phyloP scores from a whole-genome alignment of 805 yeast genomes.

The Teunomyces lycoperdinae region DNA sequence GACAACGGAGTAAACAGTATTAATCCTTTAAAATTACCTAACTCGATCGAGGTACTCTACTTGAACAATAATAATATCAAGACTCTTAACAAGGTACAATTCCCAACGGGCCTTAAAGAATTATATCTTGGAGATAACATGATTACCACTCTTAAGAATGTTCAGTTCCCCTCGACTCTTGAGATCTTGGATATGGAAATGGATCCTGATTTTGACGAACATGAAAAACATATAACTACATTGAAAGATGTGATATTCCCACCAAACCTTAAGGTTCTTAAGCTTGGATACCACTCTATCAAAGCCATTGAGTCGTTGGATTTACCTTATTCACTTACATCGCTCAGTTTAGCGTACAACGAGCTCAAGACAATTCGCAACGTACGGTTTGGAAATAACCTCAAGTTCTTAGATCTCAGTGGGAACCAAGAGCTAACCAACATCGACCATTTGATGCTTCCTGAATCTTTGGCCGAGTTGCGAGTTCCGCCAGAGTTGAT shows the following conservation, averaged over 20 bases:
- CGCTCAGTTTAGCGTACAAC: constrained; percentile 36
- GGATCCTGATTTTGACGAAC: constrained; percentile 41
- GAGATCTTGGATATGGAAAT: constrained; percentile 41
- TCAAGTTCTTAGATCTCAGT: constrained; percentile 35
- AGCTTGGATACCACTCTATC: constrained; percentile 39
- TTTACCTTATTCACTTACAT: constrained; percentile 32
- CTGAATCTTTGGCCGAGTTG: constrained; percentile 37
- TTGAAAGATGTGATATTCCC: constrained; percentile 43
- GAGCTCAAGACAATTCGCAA: constrained; percentile 36
- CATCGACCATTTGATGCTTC: constrained; percentile 36
- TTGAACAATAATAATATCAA: constrained; percentile 41
- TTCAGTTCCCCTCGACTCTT: constrained; percentile 35
- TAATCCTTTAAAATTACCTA: constrained; percentile 43
- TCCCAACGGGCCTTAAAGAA: constrained; percentile 34
- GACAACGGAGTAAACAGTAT: constrained; percentile 44
- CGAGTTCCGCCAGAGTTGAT: constrained; percentile 33
- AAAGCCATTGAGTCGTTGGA: constrained; percentile 37
- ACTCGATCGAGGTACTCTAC: constrained; percentile 35
- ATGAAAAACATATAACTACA: constrained; percentile 40
- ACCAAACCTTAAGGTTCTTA: constrained; percentile 30
- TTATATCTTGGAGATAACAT: constrained; percentile 41
- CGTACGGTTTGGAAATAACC: constrained; percentile 33
- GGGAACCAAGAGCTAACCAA: constrained; percentile 40
- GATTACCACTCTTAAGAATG: constrained; percentile 44
- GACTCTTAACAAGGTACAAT: constrained; percentile 41